Evolutionary conservation across 106 monocot species (phyloP), one percentile per base, ranked within the genome.

Genomic region (Ottelia alismoides): DNA sequence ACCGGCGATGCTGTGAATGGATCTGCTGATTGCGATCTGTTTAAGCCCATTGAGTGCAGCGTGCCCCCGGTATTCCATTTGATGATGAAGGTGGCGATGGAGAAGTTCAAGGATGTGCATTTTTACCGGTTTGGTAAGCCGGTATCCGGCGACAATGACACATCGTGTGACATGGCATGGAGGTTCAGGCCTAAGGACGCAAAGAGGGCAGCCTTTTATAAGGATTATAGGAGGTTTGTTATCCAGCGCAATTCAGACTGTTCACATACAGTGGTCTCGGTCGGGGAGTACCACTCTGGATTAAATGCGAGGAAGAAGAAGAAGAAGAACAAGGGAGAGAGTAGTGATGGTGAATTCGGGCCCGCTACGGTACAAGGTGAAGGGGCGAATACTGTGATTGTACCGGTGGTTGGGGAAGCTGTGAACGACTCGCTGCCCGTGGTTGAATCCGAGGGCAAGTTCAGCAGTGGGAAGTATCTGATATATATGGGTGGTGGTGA

Each of bases 121-220:
- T 93, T 93, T 63, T 77, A 87, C 60, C 70, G 72, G 56, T 84
- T 93, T 46, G 87, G 93, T 2, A 84, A 88, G 62, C 80, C 93
- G 7, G 70, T 55, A 11, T 24, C 17, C 10, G 80, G 64, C 11
- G 31, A n/a, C 25, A 51, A 52, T 16, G 63, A 63, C 29, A 53
- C 27, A n/a, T 63, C 73, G 22, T 81, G 86, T 57, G 79, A 78
- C 69, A 63, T 79, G 58, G 66, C 77, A n/a, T 72, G 72, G 87
- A 68, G 80, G 27, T 73, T 94, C 71, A 80, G 84, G 32, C 88
- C 94, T 23, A 74, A 76, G 49, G 78, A 78, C 25, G 73, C 70
- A 1, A 65, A 75, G 53, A 65, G 81, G 21, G 67, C 72, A 12
- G 66, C 71, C 1, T 76, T 84, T 35, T 92, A 81, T 51, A 93